Evolutionary conservation across 208 protist species (phyloP).

Genomic region (Entamoeba dispar): DNA sequence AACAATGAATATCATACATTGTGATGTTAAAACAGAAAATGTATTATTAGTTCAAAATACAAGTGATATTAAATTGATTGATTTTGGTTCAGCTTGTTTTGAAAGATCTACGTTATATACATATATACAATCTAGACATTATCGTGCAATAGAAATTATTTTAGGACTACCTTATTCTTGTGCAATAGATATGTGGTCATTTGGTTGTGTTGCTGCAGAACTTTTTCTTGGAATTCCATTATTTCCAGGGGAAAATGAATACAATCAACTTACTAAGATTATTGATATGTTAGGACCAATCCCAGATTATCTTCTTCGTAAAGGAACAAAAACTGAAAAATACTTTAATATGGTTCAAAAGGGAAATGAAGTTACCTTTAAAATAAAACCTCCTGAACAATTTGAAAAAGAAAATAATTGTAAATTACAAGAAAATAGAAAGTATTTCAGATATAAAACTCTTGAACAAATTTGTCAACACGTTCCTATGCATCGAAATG

Average conservation of each 20-base stretch:
- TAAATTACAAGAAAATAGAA: conserved; percentile 14
- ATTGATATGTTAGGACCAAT: conserved; percentile 31
- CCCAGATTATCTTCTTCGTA: background rate
- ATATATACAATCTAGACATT: conserved; percentile 74
- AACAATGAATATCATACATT: conserved; percentile 33
- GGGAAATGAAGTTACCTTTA: conserved; percentile 1
- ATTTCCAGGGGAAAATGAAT: conserved; percentile 39
- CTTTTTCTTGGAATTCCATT: conserved; percentile 43
- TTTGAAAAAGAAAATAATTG: conserved; percentile 17
- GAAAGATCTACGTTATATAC: conserved; percentile 50
- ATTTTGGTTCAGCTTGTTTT: conserved; percentile 33
- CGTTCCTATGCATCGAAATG: conserved; percentile 17
- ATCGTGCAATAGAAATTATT: conserved; percentile 69
- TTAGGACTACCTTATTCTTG: conserved; percentile 27
- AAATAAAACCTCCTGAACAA: conserved; percentile 4
- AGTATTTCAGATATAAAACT: conserved; percentile 37
- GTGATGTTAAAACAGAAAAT: conserved; percentile 53
- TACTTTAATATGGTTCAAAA: background rate
- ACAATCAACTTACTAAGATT: conserved; percentile 38
- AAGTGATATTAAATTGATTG: background rate
- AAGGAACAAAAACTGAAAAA: background rate
- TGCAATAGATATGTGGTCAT: conserved; percentile 43
- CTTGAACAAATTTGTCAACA: conserved; percentile 35
- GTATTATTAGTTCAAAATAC: conserved; percentile 36
- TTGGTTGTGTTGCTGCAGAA: conserved; percentile 45